Base-by-base conservation (phyloP, 2,329 filamentous ascomycete species). In the Arthrinium phaeospermum region DNA sequence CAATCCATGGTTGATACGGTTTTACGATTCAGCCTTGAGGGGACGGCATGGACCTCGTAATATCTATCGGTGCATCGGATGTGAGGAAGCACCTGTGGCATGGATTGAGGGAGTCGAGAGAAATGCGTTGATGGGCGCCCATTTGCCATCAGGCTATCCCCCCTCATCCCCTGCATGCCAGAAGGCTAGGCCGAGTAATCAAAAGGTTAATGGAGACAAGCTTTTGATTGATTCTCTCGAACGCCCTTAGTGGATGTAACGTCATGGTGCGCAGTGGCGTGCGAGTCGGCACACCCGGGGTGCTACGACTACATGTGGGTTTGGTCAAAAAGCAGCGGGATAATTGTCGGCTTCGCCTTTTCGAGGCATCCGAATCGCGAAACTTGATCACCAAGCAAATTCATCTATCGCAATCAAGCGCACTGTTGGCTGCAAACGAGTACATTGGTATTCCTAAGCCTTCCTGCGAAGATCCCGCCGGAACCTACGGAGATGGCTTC, bases 291-390 rank as follows among this genome's bases (percentile, higher is more conserved):
- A 64, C 57, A 37, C 19, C 37, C 34, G 34, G n/a, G 2, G n/a
- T 27, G 47, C 19, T 51, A 51, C 47, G 47, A 51, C 49, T 24
- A 51, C 49, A 51, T 51, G 49, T 51, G 49, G 49, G 8, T 49
- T 49, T 49, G 46, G n/a, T 49, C 19, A 22, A 49, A 7, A 10
- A 51, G 49, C 14, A 22, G 14, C 27, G 27, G 53, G 57, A 64
- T 22, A 34, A 64, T n/a, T 64, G 30, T 64, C 57, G 57, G 57
- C 57, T 64, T 64, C 57, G 57, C 57, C 57, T 41, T 41, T 64
- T 64, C 10, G 34, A 64, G 57, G 12, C 57, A 64, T 64, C 57
- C 57, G 57, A 64, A 64, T 22, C 37, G 57, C 57, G 57, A 64
- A 41, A n/a, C 1, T n/a, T 41, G 57, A 22, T 10, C 57, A n/a